Percentiles rank a stretch among this genome's conserved stretches.
Conservation (phyloP, 1,284 basidiomycete species). For the Hortiboletus rubellus region DNA sequence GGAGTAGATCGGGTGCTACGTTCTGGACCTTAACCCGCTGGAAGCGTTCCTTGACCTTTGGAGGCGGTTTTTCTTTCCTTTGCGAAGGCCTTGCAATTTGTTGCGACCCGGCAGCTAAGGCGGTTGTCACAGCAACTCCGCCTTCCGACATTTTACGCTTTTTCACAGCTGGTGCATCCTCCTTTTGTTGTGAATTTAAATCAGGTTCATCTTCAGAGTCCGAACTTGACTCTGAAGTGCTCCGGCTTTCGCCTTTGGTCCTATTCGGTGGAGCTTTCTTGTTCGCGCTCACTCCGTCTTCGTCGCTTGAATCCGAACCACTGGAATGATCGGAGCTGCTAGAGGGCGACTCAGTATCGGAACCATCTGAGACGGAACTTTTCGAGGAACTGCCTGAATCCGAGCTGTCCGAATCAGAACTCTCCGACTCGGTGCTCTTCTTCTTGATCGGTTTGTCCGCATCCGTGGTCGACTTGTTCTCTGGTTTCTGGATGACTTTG, state of each 20-base stretch:
- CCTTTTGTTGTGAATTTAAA: neutral
- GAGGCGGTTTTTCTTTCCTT: constrained; percentile 38
- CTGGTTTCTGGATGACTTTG: neutral
- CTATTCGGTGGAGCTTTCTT: neutral
- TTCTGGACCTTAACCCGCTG: constrained; percentile 78
- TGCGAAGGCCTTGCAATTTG: constrained; percentile 8
- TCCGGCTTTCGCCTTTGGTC: constrained; percentile 6
- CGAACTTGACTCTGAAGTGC: constrained; percentile 26
- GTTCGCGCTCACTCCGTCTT: constrained; percentile 9
- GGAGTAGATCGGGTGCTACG: constrained; percentile 57
- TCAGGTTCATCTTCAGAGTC: constrained; percentile 25
- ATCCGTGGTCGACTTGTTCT: constrained; percentile 1
- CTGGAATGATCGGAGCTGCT: constrained; percentile 12
- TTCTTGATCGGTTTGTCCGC: neutral
- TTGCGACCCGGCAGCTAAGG: constrained; percentile 27
- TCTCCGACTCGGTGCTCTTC: constrained; percentile 31
- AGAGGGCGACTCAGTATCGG: constrained; percentile 20
- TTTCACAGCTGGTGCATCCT: constrained; percentile 45
- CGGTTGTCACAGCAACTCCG: constrained; percentile 52
- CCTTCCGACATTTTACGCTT: constrained; percentile 56
- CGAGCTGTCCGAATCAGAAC: constrained; percentile 24
- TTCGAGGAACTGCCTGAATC: constrained; percentile 16
- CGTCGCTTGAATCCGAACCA: constrained; percentile 14
- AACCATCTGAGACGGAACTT: constrained; percentile 11
- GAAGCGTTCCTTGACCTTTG: constrained; percentile 64